Percentiles rank a stretch among this genome's conserved stretches.
Conservation (phyloP, 169 alveolate genomes). For the Cryptosporidium parvum region DNA sequence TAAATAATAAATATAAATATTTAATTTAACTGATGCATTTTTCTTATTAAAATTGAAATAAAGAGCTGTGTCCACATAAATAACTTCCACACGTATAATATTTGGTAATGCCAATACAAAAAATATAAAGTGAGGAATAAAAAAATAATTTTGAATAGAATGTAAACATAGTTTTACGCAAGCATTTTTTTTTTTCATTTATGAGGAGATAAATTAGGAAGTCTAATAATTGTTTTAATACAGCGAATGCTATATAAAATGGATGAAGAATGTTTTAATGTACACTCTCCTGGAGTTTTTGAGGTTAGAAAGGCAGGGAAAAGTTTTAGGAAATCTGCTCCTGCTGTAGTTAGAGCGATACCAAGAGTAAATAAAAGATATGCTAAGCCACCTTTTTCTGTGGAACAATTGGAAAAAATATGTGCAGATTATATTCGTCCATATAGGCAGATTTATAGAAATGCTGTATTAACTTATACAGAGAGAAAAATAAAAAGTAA, state of each 20-base stretch:
- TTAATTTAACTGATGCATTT: neutral
- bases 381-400: slow-evolving; percentile 50
- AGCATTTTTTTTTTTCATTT: too few relatives aligned
- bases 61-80: slow-evolving; percentile 4
- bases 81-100: slow-evolving; percentile 12
- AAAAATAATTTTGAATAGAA: neutral
- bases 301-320: slow-evolving; percentile 36
- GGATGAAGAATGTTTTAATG: slow-evolving; percentile 38
- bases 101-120: neutral
- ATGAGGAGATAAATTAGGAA: neutral
- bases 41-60: neutral
- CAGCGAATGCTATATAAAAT: neutral
- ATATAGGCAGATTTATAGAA: slow-evolving; percentile 49
- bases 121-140: neutral
- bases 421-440: slow-evolving; percentile 24
- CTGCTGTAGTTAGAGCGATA: slow-evolving; percentile 61
- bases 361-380: slow-evolving; percentile 66
- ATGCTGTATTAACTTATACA: slow-evolving; percentile 39
- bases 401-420: slow-evolving; percentile 53
- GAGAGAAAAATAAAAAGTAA: slow-evolving; percentile 71
- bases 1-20: neutral
- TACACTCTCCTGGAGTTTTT: slow-evolving; percentile 55
- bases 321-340: slow-evolving; percentile 60
- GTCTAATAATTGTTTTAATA: neutral
- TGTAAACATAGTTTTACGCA: neutral